These are phyloP conservation scores for Gaultheria prostrata DNA, from an alignment of 148 eudicot genomes.

Conservation along the genomic window DNA sequence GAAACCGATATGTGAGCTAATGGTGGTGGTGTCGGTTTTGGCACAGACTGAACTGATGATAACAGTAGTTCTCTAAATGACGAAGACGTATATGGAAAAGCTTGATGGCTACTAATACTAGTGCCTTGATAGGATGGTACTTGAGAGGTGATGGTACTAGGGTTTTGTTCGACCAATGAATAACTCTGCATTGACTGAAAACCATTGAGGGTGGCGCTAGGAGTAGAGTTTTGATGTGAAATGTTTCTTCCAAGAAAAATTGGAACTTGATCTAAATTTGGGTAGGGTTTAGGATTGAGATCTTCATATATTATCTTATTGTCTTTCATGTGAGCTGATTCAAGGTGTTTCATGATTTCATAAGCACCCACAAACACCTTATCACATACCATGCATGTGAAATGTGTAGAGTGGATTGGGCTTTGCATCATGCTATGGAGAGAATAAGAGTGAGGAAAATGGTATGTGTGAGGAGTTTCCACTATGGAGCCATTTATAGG, in stretches of 20 bases:
- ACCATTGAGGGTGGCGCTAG: too few species aligned
- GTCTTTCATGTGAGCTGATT: not conserved
- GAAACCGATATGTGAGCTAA: too few species aligned
- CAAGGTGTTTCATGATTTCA: constrained; percentile 26
- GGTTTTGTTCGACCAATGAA: not conserved
- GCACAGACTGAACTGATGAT: not conserved
- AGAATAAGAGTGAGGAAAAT: not conserved
- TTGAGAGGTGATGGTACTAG: not conserved
- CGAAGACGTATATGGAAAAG: not conserved
- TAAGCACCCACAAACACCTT: constrained; percentile 10
- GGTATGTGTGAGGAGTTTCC: not conserved
- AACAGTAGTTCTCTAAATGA: not conserved
- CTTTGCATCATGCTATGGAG: not conserved
- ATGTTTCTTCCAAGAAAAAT: too few species aligned
- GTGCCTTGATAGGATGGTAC: not conserved
- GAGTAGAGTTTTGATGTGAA: too few species aligned
- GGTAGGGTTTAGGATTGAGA: too few species aligned
- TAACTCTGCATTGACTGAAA: too few species aligned
- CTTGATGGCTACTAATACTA: not conserved
- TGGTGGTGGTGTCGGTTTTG: not conserved
- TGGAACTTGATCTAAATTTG: too few species aligned
- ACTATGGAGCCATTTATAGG: not conserved
- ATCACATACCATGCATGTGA: constrained; percentile 31
- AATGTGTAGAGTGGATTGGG: too few species aligned
- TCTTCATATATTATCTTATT: too few species aligned